These are phyloP conservation scores for Aspergillus tubingensis DNA, from an alignment of 2,329 filamentous ascomycete genomes.

Conservation along the genomic window DNA sequence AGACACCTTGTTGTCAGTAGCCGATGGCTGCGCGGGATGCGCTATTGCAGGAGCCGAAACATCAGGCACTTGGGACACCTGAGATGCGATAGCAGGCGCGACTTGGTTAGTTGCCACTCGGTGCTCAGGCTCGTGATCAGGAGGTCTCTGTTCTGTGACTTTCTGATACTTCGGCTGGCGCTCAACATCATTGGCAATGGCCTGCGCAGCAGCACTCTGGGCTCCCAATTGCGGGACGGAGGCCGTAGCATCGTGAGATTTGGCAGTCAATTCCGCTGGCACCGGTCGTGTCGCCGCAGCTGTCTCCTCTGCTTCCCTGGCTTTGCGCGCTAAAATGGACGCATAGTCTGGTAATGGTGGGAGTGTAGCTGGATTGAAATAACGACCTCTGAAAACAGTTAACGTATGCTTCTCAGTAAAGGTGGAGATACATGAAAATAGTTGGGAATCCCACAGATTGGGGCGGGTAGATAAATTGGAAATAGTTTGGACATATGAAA, in stretches of 20 bases:
- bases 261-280: conserved; percentile 40
- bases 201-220: conserved; percentile 19
- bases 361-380: conserved; percentile 59
- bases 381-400: conserved; percentile 47
- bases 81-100: conserved; percentile 13
- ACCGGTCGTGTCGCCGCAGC: conserved; percentile 31
- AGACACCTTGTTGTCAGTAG: conserved; percentile 25
- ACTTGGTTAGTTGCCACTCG: conserved; percentile 9
- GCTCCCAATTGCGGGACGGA: conserved; percentile 19
- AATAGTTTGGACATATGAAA: background rate
- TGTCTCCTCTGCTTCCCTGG: conserved; percentile 27
- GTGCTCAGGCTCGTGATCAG: conserved; percentile 15
- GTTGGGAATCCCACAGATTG: background rate
- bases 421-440: background rate
- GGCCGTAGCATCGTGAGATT: conserved; percentile 28
- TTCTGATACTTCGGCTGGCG: conserved; percentile 9
- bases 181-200: conserved; percentile 9
- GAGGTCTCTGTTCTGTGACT: conserved; percentile 9
- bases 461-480: conserved; percentile 1
- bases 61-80: conserved; percentile 16
- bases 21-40: conserved; percentile 57
- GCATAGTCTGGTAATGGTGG: conserved; percentile 43
- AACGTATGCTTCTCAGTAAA: conserved; percentile 27
- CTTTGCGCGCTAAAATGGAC: conserved; percentile 33
- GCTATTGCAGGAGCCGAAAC: conserved; percentile 24